Evolutionary conservation across 257 asterid genomes (phyloP).

Genomic region (Rhazya stricta): DNA sequence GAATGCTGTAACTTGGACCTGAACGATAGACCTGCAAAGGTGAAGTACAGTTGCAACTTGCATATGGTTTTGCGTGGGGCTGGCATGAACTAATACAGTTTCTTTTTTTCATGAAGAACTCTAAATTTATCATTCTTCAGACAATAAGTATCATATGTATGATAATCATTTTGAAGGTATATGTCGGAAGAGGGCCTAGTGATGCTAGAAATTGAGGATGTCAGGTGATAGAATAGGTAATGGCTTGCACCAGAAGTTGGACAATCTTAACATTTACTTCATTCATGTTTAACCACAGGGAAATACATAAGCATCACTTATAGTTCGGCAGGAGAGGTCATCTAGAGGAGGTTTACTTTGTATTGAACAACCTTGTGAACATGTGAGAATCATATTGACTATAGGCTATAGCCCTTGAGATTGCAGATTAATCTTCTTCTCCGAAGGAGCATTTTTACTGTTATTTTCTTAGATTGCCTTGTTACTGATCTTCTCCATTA

Average conservation of each 20-base stretch:
- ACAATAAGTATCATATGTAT: background rate
- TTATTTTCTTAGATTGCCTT: too few species aligned
- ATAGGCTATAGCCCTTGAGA: too few species aligned
- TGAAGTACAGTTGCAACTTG: background rate
- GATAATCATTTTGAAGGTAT: background rate
- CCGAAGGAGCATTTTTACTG: too few species aligned
- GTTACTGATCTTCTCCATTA: too few species aligned
- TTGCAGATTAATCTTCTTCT: too few species aligned
- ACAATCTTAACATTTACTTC: conserved; percentile 4
- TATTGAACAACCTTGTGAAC: background rate
- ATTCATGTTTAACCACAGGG: background rate
- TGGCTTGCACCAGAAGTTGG: background rate
- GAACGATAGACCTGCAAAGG: background rate
- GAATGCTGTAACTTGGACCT: conserved; percentile 1
- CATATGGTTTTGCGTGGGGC: background rate
- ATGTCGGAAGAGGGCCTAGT: background rate
- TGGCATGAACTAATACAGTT: background rate
- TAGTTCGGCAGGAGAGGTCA: background rate
- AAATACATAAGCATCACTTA: background rate
- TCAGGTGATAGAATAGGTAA: background rate
- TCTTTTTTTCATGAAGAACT: background rate
- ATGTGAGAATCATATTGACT: too few species aligned
- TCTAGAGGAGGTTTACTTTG: background rate
- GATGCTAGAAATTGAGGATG: conserved; percentile 4
- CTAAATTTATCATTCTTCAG: background rate